Conservation (phyloP, 1,284 basidiomycete genomes). For the Microstroma glucosiphilum region DNA sequence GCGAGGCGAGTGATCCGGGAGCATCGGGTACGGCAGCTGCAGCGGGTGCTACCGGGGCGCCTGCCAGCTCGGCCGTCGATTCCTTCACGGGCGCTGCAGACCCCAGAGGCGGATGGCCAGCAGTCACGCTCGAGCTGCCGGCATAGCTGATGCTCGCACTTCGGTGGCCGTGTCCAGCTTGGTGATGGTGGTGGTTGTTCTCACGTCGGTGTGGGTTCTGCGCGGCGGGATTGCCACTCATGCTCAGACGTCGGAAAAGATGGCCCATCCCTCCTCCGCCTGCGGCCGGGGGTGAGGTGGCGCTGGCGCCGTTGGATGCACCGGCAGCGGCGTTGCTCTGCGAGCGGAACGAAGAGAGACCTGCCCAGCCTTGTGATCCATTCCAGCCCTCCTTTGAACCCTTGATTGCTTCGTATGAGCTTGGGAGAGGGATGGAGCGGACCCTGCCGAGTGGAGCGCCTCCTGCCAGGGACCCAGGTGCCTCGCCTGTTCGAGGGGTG, state of each 20-base stretch:
- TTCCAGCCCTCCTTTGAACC: neutral
- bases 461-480: neutral
- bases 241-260: neutral
- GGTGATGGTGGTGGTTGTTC: neutral
- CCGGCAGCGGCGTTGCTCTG: too few relatives aligned
- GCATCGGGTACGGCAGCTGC: neutral
- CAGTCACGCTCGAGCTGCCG: neutral
- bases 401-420: neutral
- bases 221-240: neutral
- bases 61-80: too few relatives aligned
- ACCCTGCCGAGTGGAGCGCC: conserved; percentile 2
- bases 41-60: too few relatives aligned
- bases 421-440: neutral
- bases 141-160: conserved; percentile 1
- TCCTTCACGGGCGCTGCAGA: too few relatives aligned
- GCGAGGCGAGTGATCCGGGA: neutral
- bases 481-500: neutral
- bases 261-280: neutral
- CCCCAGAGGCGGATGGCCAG: neutral
- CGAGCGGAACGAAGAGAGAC: neutral
- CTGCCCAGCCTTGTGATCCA: neutral
- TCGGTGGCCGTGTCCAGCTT: neutral
- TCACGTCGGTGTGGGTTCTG: neutral
- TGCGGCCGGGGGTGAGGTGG: neutral
- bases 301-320: neutral